Percentiles rank a stretch among this genome's conserved stretches.
phyloP scores from a whole-genome alignment of 345 rosid species.

The Pistacia integerrima region DNA sequence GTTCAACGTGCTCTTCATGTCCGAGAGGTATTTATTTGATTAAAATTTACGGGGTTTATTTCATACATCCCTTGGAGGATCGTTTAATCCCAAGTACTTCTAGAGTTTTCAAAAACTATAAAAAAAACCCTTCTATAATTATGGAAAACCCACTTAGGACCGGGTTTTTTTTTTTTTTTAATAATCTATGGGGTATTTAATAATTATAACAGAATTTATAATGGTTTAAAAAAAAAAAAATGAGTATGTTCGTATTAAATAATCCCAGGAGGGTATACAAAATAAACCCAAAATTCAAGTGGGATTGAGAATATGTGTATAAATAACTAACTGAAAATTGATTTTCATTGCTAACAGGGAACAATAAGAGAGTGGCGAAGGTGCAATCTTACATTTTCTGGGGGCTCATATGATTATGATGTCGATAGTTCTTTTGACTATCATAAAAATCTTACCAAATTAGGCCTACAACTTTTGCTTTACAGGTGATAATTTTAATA shows the following conservation, averaged over 20 bases:
- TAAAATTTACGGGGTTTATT: background rate
- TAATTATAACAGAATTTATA: no score
- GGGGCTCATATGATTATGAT: background rate
- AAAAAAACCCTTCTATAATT: no score
- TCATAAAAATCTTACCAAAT: slow-evolving; percentile 3
- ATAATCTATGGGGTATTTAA: no score
- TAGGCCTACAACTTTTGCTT: background rate
- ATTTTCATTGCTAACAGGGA: background rate
- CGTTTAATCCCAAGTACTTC: no score
- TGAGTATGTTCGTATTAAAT: no score
- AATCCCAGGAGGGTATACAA: no score
- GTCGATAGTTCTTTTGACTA: background rate
- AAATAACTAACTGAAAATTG: background rate
- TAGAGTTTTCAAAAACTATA: no score
- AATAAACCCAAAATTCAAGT: no score
- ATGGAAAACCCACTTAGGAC: no score
- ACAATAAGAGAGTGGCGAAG: background rate
- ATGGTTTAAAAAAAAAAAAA: no score
- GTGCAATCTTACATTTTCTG: background rate
- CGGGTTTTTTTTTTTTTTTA: no score
- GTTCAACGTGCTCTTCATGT: background rate
- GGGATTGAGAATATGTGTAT: no score
- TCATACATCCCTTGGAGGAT: background rate
- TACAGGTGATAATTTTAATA: background rate
- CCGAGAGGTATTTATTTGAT: background rate